Conservation (phyloP, 768 basidiomycete species). For the Mycena kentingensis region DNA sequence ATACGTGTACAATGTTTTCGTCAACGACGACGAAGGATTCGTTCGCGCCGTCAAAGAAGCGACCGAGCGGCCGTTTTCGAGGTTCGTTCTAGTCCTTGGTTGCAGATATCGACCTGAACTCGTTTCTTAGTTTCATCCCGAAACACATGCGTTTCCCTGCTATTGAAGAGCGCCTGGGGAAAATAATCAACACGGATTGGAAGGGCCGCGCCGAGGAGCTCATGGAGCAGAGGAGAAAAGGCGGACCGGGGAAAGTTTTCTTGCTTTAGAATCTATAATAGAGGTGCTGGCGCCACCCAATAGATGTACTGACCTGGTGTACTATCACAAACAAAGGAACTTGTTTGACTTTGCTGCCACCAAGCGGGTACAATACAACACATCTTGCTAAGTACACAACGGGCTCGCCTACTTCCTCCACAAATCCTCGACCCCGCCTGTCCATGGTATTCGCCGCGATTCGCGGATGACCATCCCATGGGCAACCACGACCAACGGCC, state of each 20-base stretch:
- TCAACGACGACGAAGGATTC: conserved; percentile 29
- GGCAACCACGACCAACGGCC: conserved; percentile 15
- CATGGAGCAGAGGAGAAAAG: background rate
- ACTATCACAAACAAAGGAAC: no score
- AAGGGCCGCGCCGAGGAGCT: conserved; percentile 24
- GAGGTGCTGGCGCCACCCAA: no score
- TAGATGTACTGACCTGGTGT: no score
- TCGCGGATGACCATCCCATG: conserved; percentile 19
- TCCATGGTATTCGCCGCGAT: conserved; percentile 17
- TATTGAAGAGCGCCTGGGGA: conserved; percentile 25
- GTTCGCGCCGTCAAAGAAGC: conserved; percentile 29
- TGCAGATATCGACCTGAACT: background rate
- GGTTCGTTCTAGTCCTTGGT: conserved; percentile 16
- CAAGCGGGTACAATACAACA: no score
- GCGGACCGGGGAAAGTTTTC: no score
- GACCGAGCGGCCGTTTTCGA: conserved; percentile 29
- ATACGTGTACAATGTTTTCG: conserved; percentile 36
- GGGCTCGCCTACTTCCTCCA: background rate
- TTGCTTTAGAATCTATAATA: no score
- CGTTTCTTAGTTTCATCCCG: conserved; percentile 28
- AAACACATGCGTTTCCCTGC: conserved; percentile 30
- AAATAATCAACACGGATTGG: conserved; percentile 37
- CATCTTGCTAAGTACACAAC: conserved; percentile 1
- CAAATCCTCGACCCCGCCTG: conserved; percentile 4
- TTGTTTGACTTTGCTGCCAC: no score